Conservation (phyloP, 2,329 filamentous ascomycete species). For the Sphaerostilbella broomeana region DNA sequence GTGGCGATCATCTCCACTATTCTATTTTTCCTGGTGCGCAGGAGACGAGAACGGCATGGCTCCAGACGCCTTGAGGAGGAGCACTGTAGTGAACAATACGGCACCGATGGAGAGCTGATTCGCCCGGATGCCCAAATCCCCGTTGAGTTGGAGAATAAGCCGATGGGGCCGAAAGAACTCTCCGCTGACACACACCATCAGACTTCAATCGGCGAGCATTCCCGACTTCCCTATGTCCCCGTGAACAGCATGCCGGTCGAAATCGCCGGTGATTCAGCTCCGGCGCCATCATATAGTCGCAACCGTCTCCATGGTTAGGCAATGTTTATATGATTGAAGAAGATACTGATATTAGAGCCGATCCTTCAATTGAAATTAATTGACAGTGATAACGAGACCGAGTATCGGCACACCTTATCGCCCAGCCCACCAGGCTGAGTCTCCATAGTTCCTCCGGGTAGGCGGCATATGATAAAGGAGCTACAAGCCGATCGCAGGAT, state of each 20-base stretch:
- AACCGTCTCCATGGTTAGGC: too few relatives aligned
- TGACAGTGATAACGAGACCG: too few relatives aligned
- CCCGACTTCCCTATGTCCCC: neutral
- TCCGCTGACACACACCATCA: conserved; percentile 1
- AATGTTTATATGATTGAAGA: too few relatives aligned
- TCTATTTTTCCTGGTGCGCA: conserved; percentile 1
- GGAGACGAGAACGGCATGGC: conserved; percentile 3
- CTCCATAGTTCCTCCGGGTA: too few relatives aligned
- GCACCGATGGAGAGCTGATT: neutral
- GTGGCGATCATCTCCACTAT: conserved; percentile 2
- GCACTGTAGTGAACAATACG: conserved; percentile 8
- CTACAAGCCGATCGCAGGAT: too few relatives aligned
- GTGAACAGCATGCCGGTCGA: conserved; percentile 9
- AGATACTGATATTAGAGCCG: too few relatives aligned
- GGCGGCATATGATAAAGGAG: too few relatives aligned
- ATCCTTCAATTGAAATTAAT: too few relatives aligned
- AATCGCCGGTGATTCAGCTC: conserved; percentile 5
- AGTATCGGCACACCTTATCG: too few relatives aligned
- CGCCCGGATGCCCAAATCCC: conserved; percentile 1
- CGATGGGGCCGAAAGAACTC: conserved; percentile 12
- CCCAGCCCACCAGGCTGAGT: too few relatives aligned
- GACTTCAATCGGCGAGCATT: neutral
- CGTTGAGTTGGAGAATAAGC: conserved; percentile 13
- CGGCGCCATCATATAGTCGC: neutral
- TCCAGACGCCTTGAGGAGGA: conserved; percentile 7